Conservation (phyloP, 2,329 filamentous ascomycete species). For the Domatiomyces globalis region DNA sequence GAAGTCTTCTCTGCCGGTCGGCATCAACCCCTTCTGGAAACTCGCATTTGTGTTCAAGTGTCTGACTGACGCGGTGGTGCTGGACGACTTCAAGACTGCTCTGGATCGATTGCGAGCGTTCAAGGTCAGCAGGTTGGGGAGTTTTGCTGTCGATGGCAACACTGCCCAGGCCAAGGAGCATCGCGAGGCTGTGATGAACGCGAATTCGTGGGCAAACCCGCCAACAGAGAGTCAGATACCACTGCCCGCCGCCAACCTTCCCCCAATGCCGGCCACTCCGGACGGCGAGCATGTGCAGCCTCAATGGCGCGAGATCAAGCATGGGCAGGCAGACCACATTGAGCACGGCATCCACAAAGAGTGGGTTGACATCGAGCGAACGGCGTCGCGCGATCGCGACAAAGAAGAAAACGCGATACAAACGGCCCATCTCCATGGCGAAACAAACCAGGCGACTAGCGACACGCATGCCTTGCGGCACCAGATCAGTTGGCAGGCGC, state of each 20-base stretch:
- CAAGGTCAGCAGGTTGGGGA: slow-evolving; percentile 18
- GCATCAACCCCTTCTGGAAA: slow-evolving; percentile 54
- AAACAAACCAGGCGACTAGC: slow-evolving; percentile 1
- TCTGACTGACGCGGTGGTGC: slow-evolving; percentile 44
- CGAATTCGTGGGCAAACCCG: slow-evolving; percentile 14
- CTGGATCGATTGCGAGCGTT: slow-evolving; percentile 23
- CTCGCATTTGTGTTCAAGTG: slow-evolving; percentile 46
- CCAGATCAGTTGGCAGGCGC: slow-evolving; percentile 8
- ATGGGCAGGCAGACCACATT: slow-evolving; percentile 6
- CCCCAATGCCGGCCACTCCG: slow-evolving; percentile 7
- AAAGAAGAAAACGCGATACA: slow-evolving; percentile 14
- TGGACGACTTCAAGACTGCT: slow-evolving; percentile 48
- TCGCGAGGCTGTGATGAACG: slow-evolving; percentile 7
- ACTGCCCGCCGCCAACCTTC: slow-evolving; percentile 7
- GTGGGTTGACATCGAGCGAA: slow-evolving; percentile 7
- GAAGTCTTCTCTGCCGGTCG: slow-evolving; percentile 29
- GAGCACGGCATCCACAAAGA: slow-evolving; percentile 5
- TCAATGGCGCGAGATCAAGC: slow-evolving; percentile 9
- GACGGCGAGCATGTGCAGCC: slow-evolving; percentile 9
- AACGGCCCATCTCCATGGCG: not conserved
- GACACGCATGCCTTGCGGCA: slow-evolving; percentile 10
- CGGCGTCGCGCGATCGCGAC: slow-evolving; percentile 17
- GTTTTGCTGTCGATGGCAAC: slow-evolving; percentile 15
- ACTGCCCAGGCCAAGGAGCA: slow-evolving; percentile 13
- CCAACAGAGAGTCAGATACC: slow-evolving; percentile 7